Conservation (phyloP, 345 rosid species). For the Pseudoturritis turrita region DNA sequence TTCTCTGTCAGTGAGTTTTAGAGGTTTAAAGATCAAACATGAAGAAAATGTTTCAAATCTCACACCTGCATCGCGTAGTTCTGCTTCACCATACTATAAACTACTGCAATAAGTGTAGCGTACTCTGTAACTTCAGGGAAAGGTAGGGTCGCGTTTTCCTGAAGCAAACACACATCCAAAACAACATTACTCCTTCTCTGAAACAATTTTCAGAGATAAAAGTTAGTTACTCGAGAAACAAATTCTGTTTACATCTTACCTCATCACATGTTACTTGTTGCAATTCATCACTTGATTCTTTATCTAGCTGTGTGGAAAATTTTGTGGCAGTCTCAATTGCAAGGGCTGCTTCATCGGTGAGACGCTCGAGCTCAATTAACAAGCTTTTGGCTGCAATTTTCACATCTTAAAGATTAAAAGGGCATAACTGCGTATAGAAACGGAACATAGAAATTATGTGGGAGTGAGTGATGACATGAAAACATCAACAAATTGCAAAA, state of each 20-base stretch:
- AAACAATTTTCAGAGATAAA: neutral
- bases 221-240: neutral
- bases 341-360: constrained; percentile 41
- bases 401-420: neutral
- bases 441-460: neutral
- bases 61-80: constrained; percentile 75
- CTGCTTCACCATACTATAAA: constrained; percentile 74
- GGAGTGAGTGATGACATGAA: constrained; percentile 1
- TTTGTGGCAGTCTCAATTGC: constrained; percentile 37
- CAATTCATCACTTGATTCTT: constrained; percentile 22
- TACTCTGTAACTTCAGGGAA: constrained; percentile 36
- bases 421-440: neutral
- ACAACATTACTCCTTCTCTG: neutral
- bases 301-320: constrained; percentile 23
- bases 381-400: constrained; percentile 47
- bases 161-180: neutral
- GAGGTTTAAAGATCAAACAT: neutral
- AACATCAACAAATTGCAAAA: neutral
- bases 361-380: constrained; percentile 48
- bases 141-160: constrained; percentile 33
- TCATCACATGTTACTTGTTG: constrained; percentile 30
- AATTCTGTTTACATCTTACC: constrained; percentile 32
- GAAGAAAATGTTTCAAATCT: neutral
- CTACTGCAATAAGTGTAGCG: constrained; percentile 49
- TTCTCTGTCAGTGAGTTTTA: neutral